phyloP scores from a whole-genome alignment of 2,329 filamentous ascomycete genomes.

The Beauveria sp. region DNA sequence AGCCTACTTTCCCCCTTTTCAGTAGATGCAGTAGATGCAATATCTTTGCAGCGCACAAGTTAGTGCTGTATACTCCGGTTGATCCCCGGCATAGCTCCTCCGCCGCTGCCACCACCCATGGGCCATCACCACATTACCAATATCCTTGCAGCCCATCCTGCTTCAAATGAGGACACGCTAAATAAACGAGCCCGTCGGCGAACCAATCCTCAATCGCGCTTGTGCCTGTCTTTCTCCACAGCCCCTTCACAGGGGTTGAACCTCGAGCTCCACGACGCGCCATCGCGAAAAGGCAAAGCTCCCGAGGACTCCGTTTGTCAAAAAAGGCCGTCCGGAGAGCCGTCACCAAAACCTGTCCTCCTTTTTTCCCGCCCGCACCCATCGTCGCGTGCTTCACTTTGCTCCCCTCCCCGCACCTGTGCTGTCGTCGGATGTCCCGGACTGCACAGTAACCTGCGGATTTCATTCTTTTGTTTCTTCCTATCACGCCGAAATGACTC shows the following conservation, averaged over 20 bases:
- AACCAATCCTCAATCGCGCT: constrained; percentile 2
- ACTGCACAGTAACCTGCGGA: neutral
- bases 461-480: constrained; percentile 5
- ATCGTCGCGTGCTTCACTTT: constrained; percentile 5
- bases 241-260: neutral
- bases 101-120: too few relatives aligned
- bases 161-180: neutral
- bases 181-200: neutral
- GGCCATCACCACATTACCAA: too few relatives aligned
- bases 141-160: too few relatives aligned
- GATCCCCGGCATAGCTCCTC: neutral
- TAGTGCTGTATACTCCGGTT: neutral
- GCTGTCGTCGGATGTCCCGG: constrained; percentile 4
- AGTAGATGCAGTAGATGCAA: neutral
- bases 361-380: neutral
- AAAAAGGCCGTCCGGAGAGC: neutral
- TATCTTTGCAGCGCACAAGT: neutral
- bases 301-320: neutral
- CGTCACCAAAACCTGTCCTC: neutral
- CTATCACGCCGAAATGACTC: constrained; percentile 28
- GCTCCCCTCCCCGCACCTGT: neutral
- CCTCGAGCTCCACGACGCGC: neutral
- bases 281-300: constrained; percentile 1
- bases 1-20: too few relatives aligned
- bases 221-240: neutral